Base-by-base conservation (phyloP, 257 asterid genomes). In the Solanum appendiculatum region DNA sequence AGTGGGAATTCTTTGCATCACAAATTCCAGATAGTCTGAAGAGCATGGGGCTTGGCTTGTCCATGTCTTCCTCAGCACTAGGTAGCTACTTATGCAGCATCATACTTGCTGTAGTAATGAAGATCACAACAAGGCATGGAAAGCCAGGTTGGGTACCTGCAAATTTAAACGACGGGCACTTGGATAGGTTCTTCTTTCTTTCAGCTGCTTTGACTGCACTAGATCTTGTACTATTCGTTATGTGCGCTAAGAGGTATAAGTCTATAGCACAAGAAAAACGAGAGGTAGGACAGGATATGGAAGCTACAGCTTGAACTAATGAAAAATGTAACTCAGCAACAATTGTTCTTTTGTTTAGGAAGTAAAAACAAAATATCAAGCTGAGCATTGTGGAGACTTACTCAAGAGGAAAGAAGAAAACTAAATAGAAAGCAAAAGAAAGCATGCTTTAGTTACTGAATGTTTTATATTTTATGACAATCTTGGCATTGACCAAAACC, bases 171-270 rank as follows among this genome's bases (percentile, higher is more conserved):
- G 91, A 94, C 25, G 98, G 98, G 9, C 98, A 95, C 56, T 72
- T 95, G 96, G 98, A 95, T 87, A 83, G 96, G 46, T 95, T 94
- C 86, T 95, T 93, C 94, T 95, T 93, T 92, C 90, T 93, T 78
- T 93, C 96, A 2, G 97, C 98, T 36, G 97, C 89, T 82, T 44
- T 94, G 90, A 87, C 91, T 37, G 93, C 95, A 64, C 86, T 94
- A 10, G 93, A 94, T 89, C 94, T 95, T 34, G 91, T 88, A 66
- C 88, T 95, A 33, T 95, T 93, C 69, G 31, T 92, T 23, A 51
- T 91, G 4, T 92, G 94, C n/a, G 98, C 98, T 15, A 94, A 92
- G 90, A 91, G 95, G 87, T 95, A 92, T 42, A 95, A 94, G 93
- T 87, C 91, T 77, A 91, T 91, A 27, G 82, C 86, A 69, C 75